Evolutionary conservation across 2,329 filamentous ascomycete genomes (phyloP).

Genomic region (Bipolaris gigantea): DNA sequence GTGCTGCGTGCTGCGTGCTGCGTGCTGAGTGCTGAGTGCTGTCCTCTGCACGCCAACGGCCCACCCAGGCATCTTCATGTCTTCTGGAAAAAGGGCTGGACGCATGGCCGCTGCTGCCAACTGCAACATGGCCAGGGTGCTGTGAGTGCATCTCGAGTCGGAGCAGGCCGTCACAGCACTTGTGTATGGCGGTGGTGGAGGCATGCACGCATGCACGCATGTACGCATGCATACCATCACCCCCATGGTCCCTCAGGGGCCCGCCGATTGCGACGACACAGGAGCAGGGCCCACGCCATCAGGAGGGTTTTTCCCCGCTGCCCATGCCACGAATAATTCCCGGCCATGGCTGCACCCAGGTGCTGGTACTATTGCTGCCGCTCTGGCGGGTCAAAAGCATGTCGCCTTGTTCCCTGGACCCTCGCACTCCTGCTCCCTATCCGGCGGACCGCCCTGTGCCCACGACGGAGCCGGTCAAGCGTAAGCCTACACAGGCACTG

Average conservation of each 20-base stretch:
- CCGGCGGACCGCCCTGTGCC: not conserved
- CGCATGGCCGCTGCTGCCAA: slow-evolving; percentile 2
- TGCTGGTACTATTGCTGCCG: slow-evolving; percentile 3
- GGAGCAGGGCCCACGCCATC: slow-evolving; percentile 4
- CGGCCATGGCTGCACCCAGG: too few species aligned
- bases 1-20: too few species aligned
- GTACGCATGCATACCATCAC: too few species aligned
- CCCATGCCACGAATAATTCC: not conserved
- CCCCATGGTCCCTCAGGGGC: not conserved
- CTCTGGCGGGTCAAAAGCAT: slow-evolving; percentile 3
- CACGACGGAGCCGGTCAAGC: slow-evolving; percentile 1
- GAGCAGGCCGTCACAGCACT: not conserved
- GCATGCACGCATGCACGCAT: too few species aligned
- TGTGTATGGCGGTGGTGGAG: too few species aligned
- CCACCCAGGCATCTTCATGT: slow-evolving; percentile 8
- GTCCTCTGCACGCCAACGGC: slow-evolving; percentile 1
- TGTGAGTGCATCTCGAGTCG: not conserved
- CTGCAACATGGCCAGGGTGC: slow-evolving; percentile 1
- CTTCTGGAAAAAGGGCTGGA: slow-evolving; percentile 4
- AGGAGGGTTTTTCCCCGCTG: not conserved
- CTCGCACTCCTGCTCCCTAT: not conserved
- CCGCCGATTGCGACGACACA: slow-evolving; percentile 5
- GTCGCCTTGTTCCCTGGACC: slow-evolving; percentile 12
- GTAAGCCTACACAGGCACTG: not conserved
- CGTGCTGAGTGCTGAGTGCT: too few species aligned